phyloP scores from a whole-genome alignment of 139 green algal species.

The Micractinium conductrix region DNA sequence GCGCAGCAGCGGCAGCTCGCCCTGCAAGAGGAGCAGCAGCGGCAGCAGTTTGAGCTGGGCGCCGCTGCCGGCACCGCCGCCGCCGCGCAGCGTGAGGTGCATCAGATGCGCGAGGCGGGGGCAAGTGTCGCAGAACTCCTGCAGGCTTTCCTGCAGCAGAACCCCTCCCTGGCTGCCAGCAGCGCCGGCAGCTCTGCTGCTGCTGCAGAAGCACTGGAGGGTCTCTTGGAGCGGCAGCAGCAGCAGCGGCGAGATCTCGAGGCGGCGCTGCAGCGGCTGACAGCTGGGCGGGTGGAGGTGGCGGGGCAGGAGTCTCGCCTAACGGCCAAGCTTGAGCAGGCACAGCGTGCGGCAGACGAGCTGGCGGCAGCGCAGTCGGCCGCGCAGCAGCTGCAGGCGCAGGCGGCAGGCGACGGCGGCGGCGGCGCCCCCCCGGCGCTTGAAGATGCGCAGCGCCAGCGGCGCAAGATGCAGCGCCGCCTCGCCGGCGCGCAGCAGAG shows the following conservation, averaged over 20 bases:
- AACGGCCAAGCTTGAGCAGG: not conserved
- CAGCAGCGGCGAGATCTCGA: not conserved
- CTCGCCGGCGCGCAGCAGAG: not conserved
- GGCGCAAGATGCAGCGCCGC: not conserved
- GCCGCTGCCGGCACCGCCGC: too few relatives aligned
- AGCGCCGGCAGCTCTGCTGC: not conserved
- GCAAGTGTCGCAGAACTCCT: not conserved
- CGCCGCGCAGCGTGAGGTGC: not conserved
- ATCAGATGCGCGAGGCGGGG: not conserved
- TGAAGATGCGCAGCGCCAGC: not conserved
- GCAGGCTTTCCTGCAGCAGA: not conserved
- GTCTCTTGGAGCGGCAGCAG: not conserved
- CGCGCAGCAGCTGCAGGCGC: not conserved
- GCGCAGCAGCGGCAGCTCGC: not conserved
- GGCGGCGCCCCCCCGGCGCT: not conserved
- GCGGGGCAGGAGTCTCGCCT: not conserved
- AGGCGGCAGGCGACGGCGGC: not conserved
- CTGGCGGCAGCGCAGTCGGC: not conserved
- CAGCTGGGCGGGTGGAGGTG: not conserved
- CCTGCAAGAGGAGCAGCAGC: constrained; percentile 25
- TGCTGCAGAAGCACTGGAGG: not conserved
- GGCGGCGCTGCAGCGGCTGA: not conserved
- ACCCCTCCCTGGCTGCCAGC: not conserved
- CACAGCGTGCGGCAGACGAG: not conserved
- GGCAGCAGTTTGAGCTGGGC: not conserved